Base-by-base conservation (phyloP, 2,329 filamentous ascomycete species). In the Clarireedia monteithiana region DNA sequence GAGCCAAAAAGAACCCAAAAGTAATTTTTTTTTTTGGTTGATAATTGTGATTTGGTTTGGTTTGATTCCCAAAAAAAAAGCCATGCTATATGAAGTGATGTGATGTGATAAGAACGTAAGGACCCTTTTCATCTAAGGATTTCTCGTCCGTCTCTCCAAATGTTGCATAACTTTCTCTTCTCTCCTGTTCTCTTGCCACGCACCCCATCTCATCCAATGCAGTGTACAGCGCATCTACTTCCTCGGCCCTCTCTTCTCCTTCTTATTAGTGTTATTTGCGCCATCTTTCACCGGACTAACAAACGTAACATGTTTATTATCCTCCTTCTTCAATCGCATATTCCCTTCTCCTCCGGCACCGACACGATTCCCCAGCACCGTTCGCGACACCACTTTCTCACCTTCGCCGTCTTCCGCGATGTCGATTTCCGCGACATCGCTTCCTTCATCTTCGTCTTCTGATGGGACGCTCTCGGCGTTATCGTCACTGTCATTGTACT, bases 401-500 rank as follows among this genome's bases (percentile, higher is more conserved):
- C 59, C 60, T 47, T 68, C 61, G 15, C 55, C 80, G 55, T 83
- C 80, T 34, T 34, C 30, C 48, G 83, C 82, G 20, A 83, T 73
- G 27, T 77, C 78, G 56, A 85, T 83, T 63, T 85, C 82, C 27
- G 81, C 78, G 40, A 84, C 76, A 63, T 84, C 81, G 10, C 80
- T 80, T 24, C 81, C 81, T n/a, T 81, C 75, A 26, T 83, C 83
- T 15, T 71, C 71, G n/a, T 71, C 70, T 3, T 73, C 76, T 5
- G 74, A 74, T 48, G 69, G 70, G 1, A 73, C 60, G 46, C 73
- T 75, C 49, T 83, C 80, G 55, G 77, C 80, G 53, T 74, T 73
- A 58, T 83, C 82, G 56, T 86, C 83, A 1, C 85, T 88, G 55
- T 86, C 84, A 62, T 88, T 86, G 65, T 87, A 89, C 67, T 90